Evolutionary conservation across 176 grass and related monocot genomes (phyloP), one percentile per base, ranked within the genome.

Genomic region (Musa beccarii): DNA sequence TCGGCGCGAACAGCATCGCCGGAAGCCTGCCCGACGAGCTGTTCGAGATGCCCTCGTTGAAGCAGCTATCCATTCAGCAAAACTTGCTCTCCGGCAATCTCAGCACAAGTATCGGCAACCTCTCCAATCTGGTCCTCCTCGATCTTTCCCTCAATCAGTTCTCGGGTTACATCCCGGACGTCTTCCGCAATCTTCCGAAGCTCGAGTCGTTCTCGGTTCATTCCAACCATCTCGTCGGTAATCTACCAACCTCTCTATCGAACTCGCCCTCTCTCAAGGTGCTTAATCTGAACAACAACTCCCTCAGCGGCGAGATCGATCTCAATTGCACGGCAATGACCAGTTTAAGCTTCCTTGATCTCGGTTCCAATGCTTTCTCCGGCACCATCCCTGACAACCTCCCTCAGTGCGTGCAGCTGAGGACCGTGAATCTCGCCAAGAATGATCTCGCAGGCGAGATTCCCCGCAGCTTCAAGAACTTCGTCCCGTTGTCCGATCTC

Each of bases 71-170:
- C 69, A 63, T 97, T 63, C 90, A 93, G 79, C 79, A 76, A 23
- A 97, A 97, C 72, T 49, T 53, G 76, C 80, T 97, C 66, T 78
- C 73, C 2, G 94, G 88, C 68, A 66, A 61, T 54, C 34, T 97
- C 63, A 51, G 54, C 49, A 61, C 8, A 8, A 70, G 57, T 63
- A 70, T 97, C 9, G 64, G 94, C 78, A 91, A 90, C 62, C 90
- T 93, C 65, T 78, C 80, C 14, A 83, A 84, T 78, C 84, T 97
- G 49, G 75, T 71, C 57, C 78, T 83, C 10, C 59, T 97, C 19
- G 93, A 97, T 65, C 52, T 97, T 75, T 97, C 93, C 0, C 53
- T 63, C 26, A 97, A 97, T 68, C 85, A 66, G 52, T 93, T 97
- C 79, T 66, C 22, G 0, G 90, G 88, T 25, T 52, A 9, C 49